These are phyloP conservation scores for Skeletonema costatum DNA, from an alignment of 108 stramenopile species.

Conservation along the genomic window DNA sequence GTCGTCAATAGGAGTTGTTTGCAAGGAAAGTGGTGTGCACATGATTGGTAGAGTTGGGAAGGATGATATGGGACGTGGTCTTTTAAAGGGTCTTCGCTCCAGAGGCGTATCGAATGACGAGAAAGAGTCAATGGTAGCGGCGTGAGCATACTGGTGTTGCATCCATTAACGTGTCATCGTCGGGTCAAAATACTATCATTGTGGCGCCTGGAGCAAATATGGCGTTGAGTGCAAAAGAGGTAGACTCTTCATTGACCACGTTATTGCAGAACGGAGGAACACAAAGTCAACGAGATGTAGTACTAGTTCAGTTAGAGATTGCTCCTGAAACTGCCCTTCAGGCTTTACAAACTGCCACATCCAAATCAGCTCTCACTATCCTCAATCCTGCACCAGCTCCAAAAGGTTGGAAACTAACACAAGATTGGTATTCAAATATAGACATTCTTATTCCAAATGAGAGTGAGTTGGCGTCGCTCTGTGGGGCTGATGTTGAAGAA, in stretches of 20 bases:
- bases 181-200: constrained; percentile 86
- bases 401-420: constrained; percentile 34
- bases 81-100: constrained; percentile 50
- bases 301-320: constrained; percentile 84
- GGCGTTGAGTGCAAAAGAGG: constrained; percentile 62
- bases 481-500: constrained; percentile 21
- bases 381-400: constrained; percentile 67
- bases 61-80: constrained; percentile 66
- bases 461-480: constrained; percentile 64
- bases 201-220: constrained; percentile 85
- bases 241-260: constrained; percentile 29
- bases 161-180: constrained; percentile 68
- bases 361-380: constrained; percentile 50
- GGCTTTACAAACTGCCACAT: constrained; percentile 64
- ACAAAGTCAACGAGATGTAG: constrained; percentile 44
- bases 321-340: constrained; percentile 63
- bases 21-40: constrained; percentile 48
- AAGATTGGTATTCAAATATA: constrained; percentile 65
- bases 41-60: constrained; percentile 84
- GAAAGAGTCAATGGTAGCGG: constrained; percentile 9
- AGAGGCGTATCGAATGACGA: constrained; percentile 2
- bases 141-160: constrained; percentile 73
- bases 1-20: constrained; percentile 54
- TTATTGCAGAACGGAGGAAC: constrained; percentile 13
- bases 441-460: constrained; percentile 88